Evolutionary conservation across 352 stramenopile genomes (phyloP), one percentile per base, ranked within the genome.

Genomic region (Blastocystis sp.): DNA sequence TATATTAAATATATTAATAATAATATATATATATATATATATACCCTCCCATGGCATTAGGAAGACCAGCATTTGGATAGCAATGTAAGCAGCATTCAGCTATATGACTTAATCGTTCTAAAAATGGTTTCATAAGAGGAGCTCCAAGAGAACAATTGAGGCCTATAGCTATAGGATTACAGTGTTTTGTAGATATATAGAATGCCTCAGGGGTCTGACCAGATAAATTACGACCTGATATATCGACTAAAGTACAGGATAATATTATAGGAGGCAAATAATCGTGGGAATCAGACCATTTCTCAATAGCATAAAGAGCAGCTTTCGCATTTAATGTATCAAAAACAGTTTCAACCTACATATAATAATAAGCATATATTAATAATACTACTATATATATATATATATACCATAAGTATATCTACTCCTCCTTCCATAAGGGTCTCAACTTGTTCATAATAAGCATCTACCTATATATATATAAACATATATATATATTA

Each of bases 281-380:
- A 11, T 77, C 75, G 37, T 71, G 83, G 19, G 86, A 75, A 57
- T 94, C 82, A 55, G 94, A 73, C 66, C 83, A 93, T 62, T 90
- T 75, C 43, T 84, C 77, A 57, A 94, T 76, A 1, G 85, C 84
- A 68, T 88, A 94, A 32, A 94, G 74, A 0, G 85, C 87, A 16
- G 85, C 87, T 73, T 94, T 94, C 44, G 87, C 85, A 69, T 94
- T 94, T 55, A 94, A 74, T 9, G 87, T 95, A 67, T 95, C 87
- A 69, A 94, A 94, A 54, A 95, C 94, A 2, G 87, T 95, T 71
- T 95, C 86, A 0, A 95, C n/a, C n/a, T n/a, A n/a, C n/a, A n/a
- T n/a, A n/a, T n/a, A n/a, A n/a, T n/a, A n/a, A n/a, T n/a, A n/a
- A n/a, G n/a, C n/a, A n/a, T n/a, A n/a, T n/a, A n/a, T n/a, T n/a